Evolutionary conservation across 2,329 filamentous ascomycete species (phyloP).

Genomic region (Epichloe aotearoae): DNA sequence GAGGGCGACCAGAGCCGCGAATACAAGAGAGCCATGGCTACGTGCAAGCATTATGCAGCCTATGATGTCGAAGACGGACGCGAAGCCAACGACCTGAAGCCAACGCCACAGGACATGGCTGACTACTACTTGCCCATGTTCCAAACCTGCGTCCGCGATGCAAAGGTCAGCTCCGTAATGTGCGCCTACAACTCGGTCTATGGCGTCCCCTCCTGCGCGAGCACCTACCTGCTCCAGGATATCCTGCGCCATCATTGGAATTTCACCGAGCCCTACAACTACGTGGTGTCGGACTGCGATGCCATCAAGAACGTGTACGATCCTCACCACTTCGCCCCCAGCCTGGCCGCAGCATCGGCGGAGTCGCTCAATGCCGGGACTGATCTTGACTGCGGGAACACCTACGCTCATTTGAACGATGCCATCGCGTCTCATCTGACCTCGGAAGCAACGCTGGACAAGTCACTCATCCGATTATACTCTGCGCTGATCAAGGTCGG

Average conservation of each 20-base stretch:
- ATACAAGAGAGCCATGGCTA: slow-evolving; percentile 31
- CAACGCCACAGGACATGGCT: slow-evolving; percentile 47
- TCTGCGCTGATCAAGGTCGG: slow-evolving; percentile 40
- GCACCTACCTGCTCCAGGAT: slow-evolving; percentile 46
- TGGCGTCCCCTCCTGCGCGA: slow-evolving; percentile 50
- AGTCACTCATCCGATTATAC: slow-evolving; percentile 30
- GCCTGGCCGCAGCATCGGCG: slow-evolving; percentile 21
- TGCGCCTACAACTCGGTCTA: slow-evolving; percentile 53
- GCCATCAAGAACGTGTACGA: slow-evolving; percentile 44
- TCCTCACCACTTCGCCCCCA: slow-evolving; percentile 25
- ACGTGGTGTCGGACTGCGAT: slow-evolving; percentile 53
- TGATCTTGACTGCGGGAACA: slow-evolving; percentile 9
- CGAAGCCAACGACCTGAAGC: slow-evolving; percentile 41
- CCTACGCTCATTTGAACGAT: slow-evolving; percentile 15
- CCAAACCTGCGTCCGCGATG: slow-evolving; percentile 46
- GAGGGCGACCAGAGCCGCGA: slow-evolving; percentile 21
- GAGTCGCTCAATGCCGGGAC: slow-evolving; percentile 22
- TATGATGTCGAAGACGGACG: slow-evolving; percentile 43
- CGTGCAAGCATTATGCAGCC: slow-evolving; percentile 46
- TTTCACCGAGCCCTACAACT: slow-evolving; percentile 48
- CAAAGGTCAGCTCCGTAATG: slow-evolving; percentile 45
- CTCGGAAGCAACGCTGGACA: slow-evolving; percentile 3
- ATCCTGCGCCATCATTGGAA: slow-evolving; percentile 53
- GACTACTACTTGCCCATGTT: slow-evolving; percentile 59
- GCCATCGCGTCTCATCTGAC: slow-evolving; percentile 19